Conservation (phyloP, 768 basidiomycete genomes). For the Boletus eberwhitei region DNA sequence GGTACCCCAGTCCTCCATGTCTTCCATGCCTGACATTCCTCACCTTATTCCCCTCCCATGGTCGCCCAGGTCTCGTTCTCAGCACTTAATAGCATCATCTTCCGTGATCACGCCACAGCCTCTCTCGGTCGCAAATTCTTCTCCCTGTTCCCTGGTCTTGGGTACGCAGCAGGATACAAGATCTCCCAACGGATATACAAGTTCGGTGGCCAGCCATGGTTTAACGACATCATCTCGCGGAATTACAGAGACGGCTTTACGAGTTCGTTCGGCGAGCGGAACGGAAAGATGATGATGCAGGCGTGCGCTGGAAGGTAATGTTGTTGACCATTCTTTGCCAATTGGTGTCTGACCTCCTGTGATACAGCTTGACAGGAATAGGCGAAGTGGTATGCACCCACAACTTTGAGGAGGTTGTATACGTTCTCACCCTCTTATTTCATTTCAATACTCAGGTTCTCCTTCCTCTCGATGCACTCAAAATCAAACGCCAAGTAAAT, state of each 20-base stretch:
- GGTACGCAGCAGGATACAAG: slow-evolving; percentile 99
- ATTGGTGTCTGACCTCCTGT: background rate
- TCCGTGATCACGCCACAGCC: slow-evolving; percentile 77
- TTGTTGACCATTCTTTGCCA: background rate
- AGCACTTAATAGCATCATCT: slow-evolving; percentile 74
- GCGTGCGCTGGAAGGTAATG: slow-evolving; percentile 88
- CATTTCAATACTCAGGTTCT: slow-evolving; percentile 55
- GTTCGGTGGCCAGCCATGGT: slow-evolving; percentile 98
- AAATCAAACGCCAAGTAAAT: slow-evolving; percentile 98
- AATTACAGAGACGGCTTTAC: slow-evolving; percentile 82
- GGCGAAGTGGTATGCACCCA: slow-evolving; percentile 82
- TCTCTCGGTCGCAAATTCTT: slow-evolving; percentile 66
- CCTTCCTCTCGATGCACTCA: slow-evolving; percentile 94
- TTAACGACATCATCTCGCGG: slow-evolving; percentile 84
- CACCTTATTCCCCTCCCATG: background rate
- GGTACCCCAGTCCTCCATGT: background rate
- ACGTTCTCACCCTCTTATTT: background rate
- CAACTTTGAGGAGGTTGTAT: background rate
- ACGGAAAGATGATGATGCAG: slow-evolving; percentile 95
- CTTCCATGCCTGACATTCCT: background rate
- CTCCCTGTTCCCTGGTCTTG: slow-evolving; percentile 96
- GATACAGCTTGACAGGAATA: slow-evolving; percentile 63
- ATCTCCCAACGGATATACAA: slow-evolving; percentile 92
- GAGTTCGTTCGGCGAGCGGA: slow-evolving; percentile 85
- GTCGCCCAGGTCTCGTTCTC: slow-evolving; percentile 53